Base-by-base conservation (phyloP, 176 grass and related monocot genomes). In the Oryza rufipogon region DNA sequence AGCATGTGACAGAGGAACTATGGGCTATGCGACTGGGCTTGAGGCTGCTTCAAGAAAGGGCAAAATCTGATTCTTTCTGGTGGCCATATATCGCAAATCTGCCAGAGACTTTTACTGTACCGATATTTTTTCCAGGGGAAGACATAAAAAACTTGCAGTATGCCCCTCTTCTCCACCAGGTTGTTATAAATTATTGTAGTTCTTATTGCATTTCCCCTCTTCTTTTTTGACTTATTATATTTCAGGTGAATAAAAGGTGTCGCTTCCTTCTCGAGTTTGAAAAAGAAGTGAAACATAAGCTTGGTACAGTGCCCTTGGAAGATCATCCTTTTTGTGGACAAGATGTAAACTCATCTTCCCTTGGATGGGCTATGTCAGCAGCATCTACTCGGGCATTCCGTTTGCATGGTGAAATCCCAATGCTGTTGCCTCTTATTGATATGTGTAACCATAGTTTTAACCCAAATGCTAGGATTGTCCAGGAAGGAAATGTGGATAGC, bases 401-500 rank as follows among this genome's bases (percentile, higher is more conserved):
- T 63, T 81, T 99, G 78, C 91, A 96, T 87, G 93, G 93, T 70
- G 91, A 94, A 87, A 87, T 91, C 64, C 93, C 91, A 20, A 99
- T 96, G 93, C n/a, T 99, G 66, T 87, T 99, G 83, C 96, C 96
- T 60, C 83, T 99, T 34, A 89, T 99, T 78, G 96, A 99, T 87
- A 96, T 99, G 96, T 99, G 96, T 74, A 99, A 99, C 78, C 96
- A 99, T 83, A 95, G 89, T 80, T 94, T 95, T 85, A 85, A 72
- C 36, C 93, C 93, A 6, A 99, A 92, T 87, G 93, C 93, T 58
- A 69, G 78, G 87, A 98, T 96, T 89, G 85, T 96, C 69, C 96
- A 98, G 75, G 89, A 95, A 67, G 83, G 88, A 86, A 82, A 90
- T 92, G 75, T 85, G 39, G 86, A 87, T 76, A 92, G 81, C 81